A percentile compares a stretch with the other conserved stretches of the same genome.
These are phyloP conservation scores for Trypanosomatidae sp. DNA, from an alignment of 208 protist species.

Conservation along the genomic window DNA sequence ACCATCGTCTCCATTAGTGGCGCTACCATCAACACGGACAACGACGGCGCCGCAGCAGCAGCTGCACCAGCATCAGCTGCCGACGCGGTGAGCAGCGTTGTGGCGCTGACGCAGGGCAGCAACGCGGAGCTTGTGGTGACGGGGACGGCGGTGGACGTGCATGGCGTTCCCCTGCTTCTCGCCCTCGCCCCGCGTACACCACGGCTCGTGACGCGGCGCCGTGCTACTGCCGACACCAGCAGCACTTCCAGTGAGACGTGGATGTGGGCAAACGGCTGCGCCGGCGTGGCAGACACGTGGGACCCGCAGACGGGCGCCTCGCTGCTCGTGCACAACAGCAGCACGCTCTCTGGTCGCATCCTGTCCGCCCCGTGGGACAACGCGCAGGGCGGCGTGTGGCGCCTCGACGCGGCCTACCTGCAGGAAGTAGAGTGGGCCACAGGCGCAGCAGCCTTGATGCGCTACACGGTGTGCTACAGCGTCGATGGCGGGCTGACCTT, in stretches of 20 bases:
- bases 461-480: slow-evolving; percentile 55
- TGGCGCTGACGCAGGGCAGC: slow-evolving; percentile 48
- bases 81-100: no score
- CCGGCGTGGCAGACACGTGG: slow-evolving; percentile 24
- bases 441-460: no score
- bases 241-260: slow-evolving; percentile 1
- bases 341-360: no score
- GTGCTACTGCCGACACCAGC: no score
- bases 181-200: slow-evolving; percentile 32
- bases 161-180: slow-evolving; percentile 36
- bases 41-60: slow-evolving; percentile 29
- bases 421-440: slow-evolving; percentile 19
- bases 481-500: slow-evolving; percentile 59
- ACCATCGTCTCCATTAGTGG: slow-evolving; percentile 20
- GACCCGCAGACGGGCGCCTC: slow-evolving; percentile 25
- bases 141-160: slow-evolving; percentile 48
- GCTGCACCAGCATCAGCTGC: no score
- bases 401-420: slow-evolving; percentile 38
- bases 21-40: background rate
- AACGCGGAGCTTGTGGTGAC: slow-evolving; percentile 40
- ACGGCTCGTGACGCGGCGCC: slow-evolving; percentile 5
- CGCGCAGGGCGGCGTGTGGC: slow-evolving; percentile 25
- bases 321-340: no score
- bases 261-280: slow-evolving; percentile 27
- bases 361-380: slow-evolving; percentile 34